Conservation (phyloP, 2,329 filamentous ascomycete species). For the Venturia carpophila region DNA sequence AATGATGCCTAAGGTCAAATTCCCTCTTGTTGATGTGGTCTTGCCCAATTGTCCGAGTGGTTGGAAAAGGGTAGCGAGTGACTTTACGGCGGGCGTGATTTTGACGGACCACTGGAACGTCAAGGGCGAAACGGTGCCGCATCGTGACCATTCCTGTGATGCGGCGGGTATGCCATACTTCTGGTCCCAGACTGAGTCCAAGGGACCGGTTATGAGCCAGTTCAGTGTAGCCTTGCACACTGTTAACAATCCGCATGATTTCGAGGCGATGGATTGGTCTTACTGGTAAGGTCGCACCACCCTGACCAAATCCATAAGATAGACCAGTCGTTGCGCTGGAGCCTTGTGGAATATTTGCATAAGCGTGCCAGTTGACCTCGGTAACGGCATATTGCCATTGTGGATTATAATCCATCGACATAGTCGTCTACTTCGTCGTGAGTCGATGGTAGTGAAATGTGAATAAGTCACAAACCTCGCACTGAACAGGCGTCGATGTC, state of each 20-base stretch:
- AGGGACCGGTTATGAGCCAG: not conserved
- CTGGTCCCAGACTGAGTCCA: not conserved
- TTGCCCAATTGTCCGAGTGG: not conserved
- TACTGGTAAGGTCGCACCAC: not conserved
- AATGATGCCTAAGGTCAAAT: not conserved
- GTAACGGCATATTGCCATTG: conserved; percentile 12
- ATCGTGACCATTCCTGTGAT: not conserved
- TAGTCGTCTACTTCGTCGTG: not conserved
- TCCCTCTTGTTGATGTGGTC: not conserved
- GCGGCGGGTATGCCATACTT: not conserved
- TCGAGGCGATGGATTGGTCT: not conserved
- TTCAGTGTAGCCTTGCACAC: not conserved
- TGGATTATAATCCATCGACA: conserved; percentile 2
- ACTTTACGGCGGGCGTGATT: not conserved
- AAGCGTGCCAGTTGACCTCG: conserved; percentile 3
- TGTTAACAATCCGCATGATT: not conserved
- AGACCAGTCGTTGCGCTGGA: not conserved
- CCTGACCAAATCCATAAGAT: not conserved
- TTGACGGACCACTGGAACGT: conserved; percentile 3
- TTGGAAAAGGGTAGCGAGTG: not conserved
- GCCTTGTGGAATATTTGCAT: not conserved
- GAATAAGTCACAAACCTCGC: not conserved
- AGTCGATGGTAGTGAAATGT: not conserved
- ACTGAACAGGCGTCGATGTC: not conserved
- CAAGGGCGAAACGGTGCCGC: conserved; percentile 1